Evolutionary conservation across 257 asterid species (phyloP).

Genomic region (Solanum medicagineum): DNA sequence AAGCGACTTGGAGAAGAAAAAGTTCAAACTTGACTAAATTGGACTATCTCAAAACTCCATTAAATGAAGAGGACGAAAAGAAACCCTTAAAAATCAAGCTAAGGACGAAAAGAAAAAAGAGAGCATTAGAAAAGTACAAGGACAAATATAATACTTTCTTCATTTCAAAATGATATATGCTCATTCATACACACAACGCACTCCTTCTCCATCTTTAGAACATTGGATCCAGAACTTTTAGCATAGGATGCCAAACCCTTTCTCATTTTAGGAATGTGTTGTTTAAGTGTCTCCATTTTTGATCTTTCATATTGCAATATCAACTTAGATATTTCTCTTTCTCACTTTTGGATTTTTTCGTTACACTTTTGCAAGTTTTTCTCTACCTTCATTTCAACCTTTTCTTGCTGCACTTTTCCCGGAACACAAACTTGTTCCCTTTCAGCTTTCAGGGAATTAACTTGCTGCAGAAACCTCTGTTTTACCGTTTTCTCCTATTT

Average conservation of each 20-base stretch:
- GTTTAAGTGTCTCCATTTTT: slow-evolving; percentile 39
- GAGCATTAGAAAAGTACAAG: too few relatives aligned
- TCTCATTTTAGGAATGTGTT: slow-evolving; percentile 9
- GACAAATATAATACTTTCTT: too few relatives aligned
- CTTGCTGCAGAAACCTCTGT: slow-evolving; percentile 2
- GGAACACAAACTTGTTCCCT: slow-evolving; percentile 13
- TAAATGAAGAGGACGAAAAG: too few relatives aligned
- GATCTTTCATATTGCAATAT: slow-evolving; percentile 33
- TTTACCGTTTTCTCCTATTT: slow-evolving; percentile 56
- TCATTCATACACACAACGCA: too few relatives aligned
- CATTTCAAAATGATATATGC: too few relatives aligned
- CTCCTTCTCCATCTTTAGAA: background rate
- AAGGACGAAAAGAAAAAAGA: too few relatives aligned
- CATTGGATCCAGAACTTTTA: slow-evolving; percentile 21
- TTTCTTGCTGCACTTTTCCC: slow-evolving; percentile 3
- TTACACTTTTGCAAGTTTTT: slow-evolving; percentile 16
- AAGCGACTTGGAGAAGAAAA: too few relatives aligned
- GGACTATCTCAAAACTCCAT: too few relatives aligned
- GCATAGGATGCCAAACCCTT: slow-evolving; percentile 35
- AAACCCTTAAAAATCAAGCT: too few relatives aligned
- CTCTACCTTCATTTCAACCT: slow-evolving; percentile 27
- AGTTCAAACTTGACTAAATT: too few relatives aligned
- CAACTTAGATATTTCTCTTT: slow-evolving; percentile 28
- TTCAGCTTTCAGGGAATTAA: slow-evolving; percentile 16
- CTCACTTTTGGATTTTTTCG: slow-evolving; percentile 27